Base-by-base conservation (phyloP, 305 asterid species). In the Solanum hybrid region DNA sequence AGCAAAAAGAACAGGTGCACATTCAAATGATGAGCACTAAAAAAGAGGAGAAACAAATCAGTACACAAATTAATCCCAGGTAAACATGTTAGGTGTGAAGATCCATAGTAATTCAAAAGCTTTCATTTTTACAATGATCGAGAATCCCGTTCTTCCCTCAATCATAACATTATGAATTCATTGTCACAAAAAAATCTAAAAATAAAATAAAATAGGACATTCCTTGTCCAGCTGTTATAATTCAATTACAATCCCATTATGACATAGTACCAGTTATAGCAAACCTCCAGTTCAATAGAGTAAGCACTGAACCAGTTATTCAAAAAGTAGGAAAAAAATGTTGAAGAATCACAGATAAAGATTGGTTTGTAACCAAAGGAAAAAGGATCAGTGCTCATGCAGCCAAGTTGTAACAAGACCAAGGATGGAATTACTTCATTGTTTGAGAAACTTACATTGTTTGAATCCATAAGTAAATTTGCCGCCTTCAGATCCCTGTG, bases 401-500 rank as follows among this genome's bases (percentile, higher is more conserved):
- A 85, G 74, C 74, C 76, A 85, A 51, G 33, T 33, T 51, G 75
- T 31, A 51, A 6, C 88, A 84, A 31, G 88, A 84, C 39, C 22
- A 31, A 84, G 75, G 76, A 85, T 85, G 76, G 18, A 85, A 85
- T 31, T 85, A 85, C 88, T 73, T 76, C 81, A 46, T 42, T 46
- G 36, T 64, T 75, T 71, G 37, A 3, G 13, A 28, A 80, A 92
- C 98, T 94, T 93, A 96, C 99, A 86, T 92, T 91, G 89, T 69
- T 87, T 84, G 92, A 86, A 92, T 95, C 98, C 97, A 97, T 93
- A 79, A 96, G 97, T 94, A 96, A 90, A 92, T 97, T 97, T 86
- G 98, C 97, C 1, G 98, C 94, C 94, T 97, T 97, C 92, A 97
- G 89, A 94, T 97, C 99, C 92, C 99, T 92, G 92, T 97, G 99